phyloP scores from a whole-genome alignment of 2,329 filamentous ascomycete species.

The Kalmusia sp. region DNA sequence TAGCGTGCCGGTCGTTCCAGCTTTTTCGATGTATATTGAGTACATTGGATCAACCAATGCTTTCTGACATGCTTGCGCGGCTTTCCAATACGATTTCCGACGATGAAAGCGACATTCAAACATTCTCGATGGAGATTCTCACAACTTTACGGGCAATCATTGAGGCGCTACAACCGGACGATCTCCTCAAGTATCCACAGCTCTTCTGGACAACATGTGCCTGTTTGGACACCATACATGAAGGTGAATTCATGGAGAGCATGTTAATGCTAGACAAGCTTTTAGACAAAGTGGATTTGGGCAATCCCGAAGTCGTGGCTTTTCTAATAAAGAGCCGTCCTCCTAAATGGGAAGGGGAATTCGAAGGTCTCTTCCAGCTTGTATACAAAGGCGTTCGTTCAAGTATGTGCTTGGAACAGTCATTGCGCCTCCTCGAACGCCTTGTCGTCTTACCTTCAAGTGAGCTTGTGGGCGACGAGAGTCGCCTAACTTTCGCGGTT shows the following conservation, averaged over 20 bases:
- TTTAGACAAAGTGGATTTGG: conserved; percentile 82
- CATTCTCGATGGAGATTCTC: conserved; percentile 96
- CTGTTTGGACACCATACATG: conserved; percentile 95
- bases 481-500: conserved; percentile 82
- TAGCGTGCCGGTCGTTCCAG: conserved; percentile 96
- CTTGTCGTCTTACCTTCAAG: conserved; percentile 81
- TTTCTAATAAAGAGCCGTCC: conserved; percentile 81
- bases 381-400: conserved; percentile 93
- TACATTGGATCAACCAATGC: conserved; percentile 88
- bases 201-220: conserved; percentile 98
- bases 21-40: conserved; percentile 94
- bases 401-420: conserved; percentile 78
- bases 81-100: conserved; percentile 97
- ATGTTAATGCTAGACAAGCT: conserved; percentile 90
- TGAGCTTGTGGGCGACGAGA: conserved; percentile 80
- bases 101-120: conserved; percentile 90
- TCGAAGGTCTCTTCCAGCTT: conserved; percentile 84
- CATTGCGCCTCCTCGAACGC: conserved; percentile 78
- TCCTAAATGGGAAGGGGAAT: conserved; percentile 84
- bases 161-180: conserved; percentile 77
- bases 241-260: conserved; percentile 90
- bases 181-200: conserved; percentile 88
- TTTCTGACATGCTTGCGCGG: conserved; percentile 94
- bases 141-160: conserved; percentile 94
- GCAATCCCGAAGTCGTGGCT: conserved; percentile 70